Base-by-base conservation (phyloP, 257 asterid species). In the Penstemon newberryi region DNA sequence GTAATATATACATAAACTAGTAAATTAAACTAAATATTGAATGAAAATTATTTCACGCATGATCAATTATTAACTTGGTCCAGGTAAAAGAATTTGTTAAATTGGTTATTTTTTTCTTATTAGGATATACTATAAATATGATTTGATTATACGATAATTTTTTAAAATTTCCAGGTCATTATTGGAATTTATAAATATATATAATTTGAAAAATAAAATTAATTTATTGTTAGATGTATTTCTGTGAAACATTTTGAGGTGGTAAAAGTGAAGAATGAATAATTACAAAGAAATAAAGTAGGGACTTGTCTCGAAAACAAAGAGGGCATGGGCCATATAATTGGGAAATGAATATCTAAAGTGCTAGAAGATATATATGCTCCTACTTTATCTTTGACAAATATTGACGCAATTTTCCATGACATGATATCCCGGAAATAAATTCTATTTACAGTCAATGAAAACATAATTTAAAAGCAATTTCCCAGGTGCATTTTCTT, bases 321-420 rank as follows among this genome's bases (percentile, higher is more conserved):
- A 72, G 63, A 55, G 63, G 76, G 46, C 41, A 67, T 74, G 82
- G 87, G 76, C 73, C 84, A 74, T 25, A 25, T 67, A 66, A 66
- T 55, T 60, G 45, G 77, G 60, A 62, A 78, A 73, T 79, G 83
- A 77, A 73, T 74, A 63, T 77, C 41, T 75, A 79, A 73, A 81
- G 73, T 56, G 74, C 69, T 55, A 70, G 64, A 70, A 64, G 63
- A 43, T 44, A 60, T 69, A 43, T 44, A 60, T 69, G 83, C 65
- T 63, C 80, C 80, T 72, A 82, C 72, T 63, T 50, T 46, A 62
- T 64, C 73, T 82, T 85, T 80, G 74, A 75, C 75, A 69, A 75
- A 59, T 8, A 62, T 82, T 79, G 77, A 77, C 70, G 78, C 68
- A 70, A 38, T 72, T 74, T 70, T 70, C 63, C 70, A 69, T 74